Evolutionary conservation across 2,329 filamentous ascomycete species (phyloP).

Genomic region (Botryotinia narcissicola): DNA sequence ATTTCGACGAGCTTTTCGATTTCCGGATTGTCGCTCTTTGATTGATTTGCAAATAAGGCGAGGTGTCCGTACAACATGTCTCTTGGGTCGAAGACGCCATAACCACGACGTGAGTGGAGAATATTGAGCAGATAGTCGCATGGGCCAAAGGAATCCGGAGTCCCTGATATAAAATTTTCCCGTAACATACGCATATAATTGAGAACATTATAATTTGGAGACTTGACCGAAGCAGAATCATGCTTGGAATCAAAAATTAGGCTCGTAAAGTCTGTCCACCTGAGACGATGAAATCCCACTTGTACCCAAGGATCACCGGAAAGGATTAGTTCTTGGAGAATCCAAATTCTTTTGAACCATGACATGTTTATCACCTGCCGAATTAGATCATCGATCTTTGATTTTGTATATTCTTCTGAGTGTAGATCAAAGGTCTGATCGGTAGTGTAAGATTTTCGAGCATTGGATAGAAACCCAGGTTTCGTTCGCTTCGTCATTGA

Average conservation of each 20-base stretch:
- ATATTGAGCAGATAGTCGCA: background rate
- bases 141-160: background rate
- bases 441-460: accelerated
- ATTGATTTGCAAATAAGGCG: background rate
- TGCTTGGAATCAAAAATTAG: background rate
- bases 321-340: background rate
- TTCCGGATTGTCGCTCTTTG: background rate
- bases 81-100: background rate
- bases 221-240: background rate
- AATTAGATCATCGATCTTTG: background rate
- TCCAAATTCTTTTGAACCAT: background rate
- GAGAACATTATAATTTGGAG: too few relatives aligned
- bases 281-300: background rate
- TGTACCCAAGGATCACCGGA: background rate
- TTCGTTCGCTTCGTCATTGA: background rate
- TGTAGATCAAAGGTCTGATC: background rate
- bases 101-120: background rate
- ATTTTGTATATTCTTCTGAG: background rate
- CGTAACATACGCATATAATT: accelerated
- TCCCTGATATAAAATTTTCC: background rate
- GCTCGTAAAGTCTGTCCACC: background rate
- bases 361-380: background rate
- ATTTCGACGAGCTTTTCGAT: background rate
- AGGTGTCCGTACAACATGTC: background rate
- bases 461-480: accelerated